Evolutionary conservation across 768 basidiomycete genomes (phyloP).

Genomic region (Agaricus blazei): DNA sequence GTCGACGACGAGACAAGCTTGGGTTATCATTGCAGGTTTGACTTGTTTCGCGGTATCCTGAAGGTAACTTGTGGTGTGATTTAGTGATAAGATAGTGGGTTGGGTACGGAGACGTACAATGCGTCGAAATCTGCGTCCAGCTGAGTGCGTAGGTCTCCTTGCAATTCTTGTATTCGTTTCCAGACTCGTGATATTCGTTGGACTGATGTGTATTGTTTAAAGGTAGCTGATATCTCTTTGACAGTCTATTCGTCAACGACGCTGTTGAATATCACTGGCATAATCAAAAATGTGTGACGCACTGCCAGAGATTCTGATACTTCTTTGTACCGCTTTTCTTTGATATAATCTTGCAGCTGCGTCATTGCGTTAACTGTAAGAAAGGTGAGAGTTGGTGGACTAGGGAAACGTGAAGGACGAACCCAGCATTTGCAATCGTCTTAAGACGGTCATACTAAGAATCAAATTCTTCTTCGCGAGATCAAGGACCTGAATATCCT

Average conservation of each 20-base stretch:
- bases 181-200: constrained; percentile 73
- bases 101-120: constrained; percentile 56
- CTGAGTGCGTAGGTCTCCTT: constrained; percentile 74
- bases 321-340: constrained; percentile 76
- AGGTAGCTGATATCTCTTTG: constrained; percentile 76
- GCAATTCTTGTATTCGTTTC: constrained; percentile 75
- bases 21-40: constrained; percentile 60
- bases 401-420: constrained; percentile 18
- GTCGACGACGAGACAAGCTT: constrained; percentile 88
- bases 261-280: constrained; percentile 2
- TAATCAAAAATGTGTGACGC: constrained; percentile 14
- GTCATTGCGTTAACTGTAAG: constrained; percentile 71
- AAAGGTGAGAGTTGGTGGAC: neutral
- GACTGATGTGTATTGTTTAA: constrained; percentile 76
- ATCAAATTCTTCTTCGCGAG: constrained; percentile 91
- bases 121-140: constrained; percentile 90
- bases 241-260: constrained; percentile 53
- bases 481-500: constrained; percentile 93
- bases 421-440: constrained; percentile 94
- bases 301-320: constrained; percentile 80
- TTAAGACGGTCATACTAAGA: constrained; percentile 83
- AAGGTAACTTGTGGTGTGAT: constrained; percentile 51
- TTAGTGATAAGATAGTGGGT: neutral
- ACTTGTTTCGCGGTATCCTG: constrained; percentile 69
- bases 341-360: constrained; percentile 74